These are phyloP conservation scores for Suhomyces xylopsoci DNA, from an alignment of 805 yeast species.

Conservation along the genomic window DNA sequence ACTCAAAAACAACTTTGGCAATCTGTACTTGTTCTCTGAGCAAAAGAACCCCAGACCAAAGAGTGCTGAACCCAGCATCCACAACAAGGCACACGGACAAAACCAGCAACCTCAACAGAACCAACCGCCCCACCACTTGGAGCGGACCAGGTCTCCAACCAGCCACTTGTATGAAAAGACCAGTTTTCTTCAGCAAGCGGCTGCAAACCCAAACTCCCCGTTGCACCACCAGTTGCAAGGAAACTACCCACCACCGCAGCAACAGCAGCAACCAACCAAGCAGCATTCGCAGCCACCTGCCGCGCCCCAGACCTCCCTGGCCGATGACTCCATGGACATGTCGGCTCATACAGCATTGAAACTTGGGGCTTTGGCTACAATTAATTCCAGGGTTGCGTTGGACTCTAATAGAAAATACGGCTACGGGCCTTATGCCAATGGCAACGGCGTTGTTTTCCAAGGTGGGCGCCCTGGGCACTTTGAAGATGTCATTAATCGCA, in stretches of 20 bases:
- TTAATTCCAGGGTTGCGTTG: slow-evolving; percentile 52
- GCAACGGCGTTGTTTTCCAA: slow-evolving; percentile 2
- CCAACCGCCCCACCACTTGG: slow-evolving; percentile 19
- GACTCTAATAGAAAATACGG: slow-evolving; percentile 37
- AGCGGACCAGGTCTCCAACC: slow-evolving; percentile 39
- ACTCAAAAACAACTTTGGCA: slow-evolving; percentile 15
- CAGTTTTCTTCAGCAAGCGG: slow-evolving; percentile 37
- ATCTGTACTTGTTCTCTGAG: slow-evolving; percentile 17
- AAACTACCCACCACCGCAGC: slow-evolving; percentile 1
- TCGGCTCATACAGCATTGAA: slow-evolving; percentile 48
- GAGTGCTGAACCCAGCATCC: slow-evolving; percentile 42
- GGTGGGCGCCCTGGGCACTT: slow-evolving; percentile 11
- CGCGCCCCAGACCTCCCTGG: neutral
- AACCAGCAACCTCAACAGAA: slow-evolving; percentile 8
- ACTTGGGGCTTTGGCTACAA: slow-evolving; percentile 65
- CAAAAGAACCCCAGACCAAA: slow-evolving; percentile 33
- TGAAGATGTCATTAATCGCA: slow-evolving; percentile 37
- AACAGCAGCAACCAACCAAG: slow-evolving; percentile 11
- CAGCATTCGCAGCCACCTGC: slow-evolving; percentile 9
- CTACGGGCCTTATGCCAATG: slow-evolving; percentile 5
- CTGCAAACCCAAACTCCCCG: slow-evolving; percentile 15
- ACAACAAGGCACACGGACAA: slow-evolving; percentile 16
- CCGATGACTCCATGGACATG: slow-evolving; percentile 24
- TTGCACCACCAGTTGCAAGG: slow-evolving; percentile 9
- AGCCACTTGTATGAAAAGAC: slow-evolving; percentile 44